A percentile compares a stretch with the other conserved stretches of the same genome.
Conservation (phyloP, 192 early-diverging fungal species). For the Backusella australiensis region DNA sequence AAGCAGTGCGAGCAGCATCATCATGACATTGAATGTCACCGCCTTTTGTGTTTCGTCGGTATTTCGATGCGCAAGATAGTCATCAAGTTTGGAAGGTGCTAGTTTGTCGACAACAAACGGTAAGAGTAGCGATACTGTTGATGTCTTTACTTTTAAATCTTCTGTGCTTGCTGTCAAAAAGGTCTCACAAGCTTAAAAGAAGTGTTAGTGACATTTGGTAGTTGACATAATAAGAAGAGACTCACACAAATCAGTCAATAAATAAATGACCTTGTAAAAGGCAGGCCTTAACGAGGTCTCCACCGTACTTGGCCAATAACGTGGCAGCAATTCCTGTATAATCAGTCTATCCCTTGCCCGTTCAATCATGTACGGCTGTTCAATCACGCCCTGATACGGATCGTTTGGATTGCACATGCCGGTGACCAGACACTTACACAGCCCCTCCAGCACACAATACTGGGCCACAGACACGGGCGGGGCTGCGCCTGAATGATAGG, state of each 20-base stretch:
- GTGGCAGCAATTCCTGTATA: constrained; percentile 2
- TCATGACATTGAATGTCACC: constrained; percentile 7
- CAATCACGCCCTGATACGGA: constrained; percentile 1
- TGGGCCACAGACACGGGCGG: background rate
- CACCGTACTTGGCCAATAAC: constrained; percentile 16
- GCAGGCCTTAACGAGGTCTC: background rate
- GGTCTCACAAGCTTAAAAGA: constrained; percentile 11
- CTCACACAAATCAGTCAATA: constrained; percentile 17
- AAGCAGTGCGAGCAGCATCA: background rate
- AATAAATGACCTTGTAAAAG: constrained; percentile 10
- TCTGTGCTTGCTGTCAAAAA: constrained; percentile 9
- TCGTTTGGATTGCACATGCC: background rate
- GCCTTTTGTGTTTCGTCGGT: background rate
- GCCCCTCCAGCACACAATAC: constrained; percentile 21
- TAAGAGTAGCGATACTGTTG: background rate
- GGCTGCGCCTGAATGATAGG: background rate
- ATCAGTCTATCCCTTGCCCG: background rate
- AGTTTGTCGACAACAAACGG: constrained; percentile 7
- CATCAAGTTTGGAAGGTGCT: background rate
- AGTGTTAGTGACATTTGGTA: too few relatives aligned
- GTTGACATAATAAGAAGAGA: background rate
- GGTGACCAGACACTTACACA: constrained; percentile 17
- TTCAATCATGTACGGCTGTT: background rate
- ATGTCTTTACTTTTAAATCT: background rate
- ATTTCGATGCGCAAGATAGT: background rate